Evolutionary conservation across 176 grass and related monocot species (phyloP).

Genomic region (Dactylis glomerata): DNA sequence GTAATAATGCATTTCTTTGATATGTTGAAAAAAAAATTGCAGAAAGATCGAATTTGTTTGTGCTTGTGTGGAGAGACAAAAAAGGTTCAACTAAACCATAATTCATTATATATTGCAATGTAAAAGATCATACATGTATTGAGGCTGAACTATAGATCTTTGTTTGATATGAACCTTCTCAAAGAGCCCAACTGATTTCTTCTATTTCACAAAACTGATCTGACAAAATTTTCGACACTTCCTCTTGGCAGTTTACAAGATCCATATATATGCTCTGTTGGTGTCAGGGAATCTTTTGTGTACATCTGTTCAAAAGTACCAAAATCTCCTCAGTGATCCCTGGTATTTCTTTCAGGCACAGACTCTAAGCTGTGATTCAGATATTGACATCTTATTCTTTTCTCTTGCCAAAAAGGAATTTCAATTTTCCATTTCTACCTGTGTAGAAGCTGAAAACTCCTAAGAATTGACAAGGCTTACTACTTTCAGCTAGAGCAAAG

Average conservation of each 20-base stretch:
- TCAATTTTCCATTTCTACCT: constrained; percentile 35
- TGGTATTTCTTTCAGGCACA: constrained; percentile 20
- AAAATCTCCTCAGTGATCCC: background rate
- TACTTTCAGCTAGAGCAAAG: constrained; percentile 45
- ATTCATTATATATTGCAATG: constrained; percentile 60
- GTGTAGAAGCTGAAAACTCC: constrained; percentile 23
- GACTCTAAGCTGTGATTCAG: constrained; percentile 30
- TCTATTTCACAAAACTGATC: constrained; percentile 73
- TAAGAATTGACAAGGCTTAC: constrained; percentile 23
- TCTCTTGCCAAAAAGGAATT: constrained; percentile 32
- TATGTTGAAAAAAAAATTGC: background rate
- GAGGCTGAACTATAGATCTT: constrained; percentile 48
- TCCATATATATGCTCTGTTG: constrained; percentile 18
- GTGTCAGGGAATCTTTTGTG: constrained; percentile 42
- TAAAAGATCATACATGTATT: constrained; percentile 66
- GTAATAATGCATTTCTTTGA: background rate
- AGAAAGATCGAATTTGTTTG: background rate
- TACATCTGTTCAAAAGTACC: constrained; percentile 28
- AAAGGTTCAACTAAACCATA: constrained; percentile 33
- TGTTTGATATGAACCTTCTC: constrained; percentile 41
- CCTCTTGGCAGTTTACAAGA: constrained; percentile 39
- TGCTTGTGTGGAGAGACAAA: background rate
- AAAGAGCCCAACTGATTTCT: constrained; percentile 37
- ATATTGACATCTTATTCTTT: constrained; percentile 24
- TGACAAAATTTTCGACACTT: constrained; percentile 57